These are phyloP conservation scores for Oryza meridionalis DNA, from an alignment of 176 grass and related monocot species.

Conservation along the genomic window DNA sequence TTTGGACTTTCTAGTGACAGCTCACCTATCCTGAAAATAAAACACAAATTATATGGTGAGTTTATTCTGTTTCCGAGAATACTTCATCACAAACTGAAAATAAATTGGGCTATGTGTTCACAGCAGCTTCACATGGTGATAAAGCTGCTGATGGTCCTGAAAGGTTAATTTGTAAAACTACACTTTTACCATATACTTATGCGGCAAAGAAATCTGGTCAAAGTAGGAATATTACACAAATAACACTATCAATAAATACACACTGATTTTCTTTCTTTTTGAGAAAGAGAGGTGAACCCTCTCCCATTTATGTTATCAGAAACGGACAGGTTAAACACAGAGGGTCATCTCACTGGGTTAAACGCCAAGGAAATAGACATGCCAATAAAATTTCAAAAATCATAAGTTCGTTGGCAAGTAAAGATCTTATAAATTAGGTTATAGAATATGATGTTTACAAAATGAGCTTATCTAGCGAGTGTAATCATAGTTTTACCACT, in stretches of 20 bases:
- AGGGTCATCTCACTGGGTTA: too few species aligned
- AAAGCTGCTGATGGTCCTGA: slow-evolving; percentile 12
- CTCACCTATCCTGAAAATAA: slow-evolving; percentile 43
- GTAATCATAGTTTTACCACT: too few species aligned
- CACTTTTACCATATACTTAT: background rate
- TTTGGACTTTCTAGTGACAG: background rate
- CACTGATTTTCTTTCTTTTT: too few species aligned
- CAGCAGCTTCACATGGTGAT: background rate
- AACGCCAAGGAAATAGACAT: background rate
- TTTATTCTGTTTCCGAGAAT: slow-evolving; percentile 11
- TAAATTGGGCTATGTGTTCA: background rate
- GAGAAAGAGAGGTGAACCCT: too few species aligned
- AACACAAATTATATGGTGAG: background rate
- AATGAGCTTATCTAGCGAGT: too few species aligned
- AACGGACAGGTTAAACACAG: too few species aligned
- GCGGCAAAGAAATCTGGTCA: background rate
- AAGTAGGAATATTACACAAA: background rate
- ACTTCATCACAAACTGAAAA: background rate
- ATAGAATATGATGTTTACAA: background rate
- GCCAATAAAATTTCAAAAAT: background rate
- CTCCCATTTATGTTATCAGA: too few species aligned
- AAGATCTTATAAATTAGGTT: background rate
- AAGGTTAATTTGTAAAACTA: background rate
- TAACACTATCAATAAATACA: background rate
- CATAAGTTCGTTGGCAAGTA: background rate